These are phyloP conservation scores for Neofusicoccum umdonicola DNA, from an alignment of 2,329 filamentous ascomycete species.

Conservation along the genomic window DNA sequence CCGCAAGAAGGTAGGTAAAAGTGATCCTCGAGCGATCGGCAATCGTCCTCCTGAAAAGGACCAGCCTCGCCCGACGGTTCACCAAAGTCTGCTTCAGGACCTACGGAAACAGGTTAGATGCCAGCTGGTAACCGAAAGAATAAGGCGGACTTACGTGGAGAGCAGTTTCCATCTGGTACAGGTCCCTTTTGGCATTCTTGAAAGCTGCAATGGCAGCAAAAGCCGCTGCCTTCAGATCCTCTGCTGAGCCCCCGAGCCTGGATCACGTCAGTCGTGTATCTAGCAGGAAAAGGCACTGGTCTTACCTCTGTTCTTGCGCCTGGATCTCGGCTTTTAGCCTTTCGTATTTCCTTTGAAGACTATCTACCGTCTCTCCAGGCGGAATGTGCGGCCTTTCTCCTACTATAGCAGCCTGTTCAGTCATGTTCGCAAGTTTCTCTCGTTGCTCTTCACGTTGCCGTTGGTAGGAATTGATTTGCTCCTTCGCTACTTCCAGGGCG, in stretches of 20 bases:
- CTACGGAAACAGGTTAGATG: background rate
- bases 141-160: conserved; percentile 36
- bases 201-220: conserved; percentile 30
- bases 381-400: conserved; percentile 31
- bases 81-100: conserved; percentile 60
- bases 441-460: conserved; percentile 28
- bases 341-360: conserved; percentile 31
- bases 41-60: conserved; percentile 77
- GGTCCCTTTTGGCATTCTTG: conserved; percentile 19
- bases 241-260: conserved; percentile 34
- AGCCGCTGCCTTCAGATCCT: conserved; percentile 28
- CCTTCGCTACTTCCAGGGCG: conserved; percentile 33
- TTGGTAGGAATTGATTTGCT: conserved; percentile 28
- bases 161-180: conserved; percentile 27
- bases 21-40: conserved; percentile 80
- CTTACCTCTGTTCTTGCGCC: conserved; percentile 27
- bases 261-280: background rate
- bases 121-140: background rate
- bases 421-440: conserved; percentile 25
- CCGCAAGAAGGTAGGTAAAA: conserved; percentile 84
- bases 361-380: conserved; percentile 30
- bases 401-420: conserved; percentile 22
- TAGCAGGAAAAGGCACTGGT: background rate
- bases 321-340: conserved; percentile 30
- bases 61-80: conserved; percentile 73